A percentile compares a stretch with the other conserved stretches of the same genome.
phyloP scores from a whole-genome alignment of 2,329 filamentous ascomycete genomes.

The Graphilbum ipis-grandicollis region DNA sequence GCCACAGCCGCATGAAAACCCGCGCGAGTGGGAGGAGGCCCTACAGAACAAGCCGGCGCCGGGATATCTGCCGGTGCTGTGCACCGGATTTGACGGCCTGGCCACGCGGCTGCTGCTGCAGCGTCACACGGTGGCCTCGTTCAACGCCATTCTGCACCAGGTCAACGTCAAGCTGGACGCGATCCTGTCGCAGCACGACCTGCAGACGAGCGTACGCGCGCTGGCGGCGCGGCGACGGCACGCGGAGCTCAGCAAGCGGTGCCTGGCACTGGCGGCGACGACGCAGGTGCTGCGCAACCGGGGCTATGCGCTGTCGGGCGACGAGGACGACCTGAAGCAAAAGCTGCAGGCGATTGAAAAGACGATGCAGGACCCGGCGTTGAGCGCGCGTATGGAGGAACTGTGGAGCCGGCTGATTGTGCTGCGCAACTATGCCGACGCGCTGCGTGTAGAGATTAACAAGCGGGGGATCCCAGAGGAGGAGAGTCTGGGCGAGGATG shows the following conservation, averaged over 20 bases:
- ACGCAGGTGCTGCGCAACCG: slow-evolving; percentile 68
- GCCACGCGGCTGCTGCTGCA: slow-evolving; percentile 58
- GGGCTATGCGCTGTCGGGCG: slow-evolving; percentile 62
- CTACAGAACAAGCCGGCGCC: slow-evolving; percentile 61
- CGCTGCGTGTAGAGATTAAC: slow-evolving; percentile 57
- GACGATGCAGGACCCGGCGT: slow-evolving; percentile 54
- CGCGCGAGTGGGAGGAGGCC: slow-evolving; percentile 70
- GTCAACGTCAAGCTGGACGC: slow-evolving; percentile 59
- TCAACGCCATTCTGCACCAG: slow-evolving; percentile 58
- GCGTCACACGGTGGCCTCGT: slow-evolving; percentile 48
- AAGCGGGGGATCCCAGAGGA: slow-evolving; percentile 40
- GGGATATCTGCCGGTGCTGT: slow-evolving; percentile 61
- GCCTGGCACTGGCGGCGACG: slow-evolving; percentile 57
- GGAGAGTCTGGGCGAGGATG: slow-evolving; percentile 48
- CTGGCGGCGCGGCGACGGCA: slow-evolving; percentile 58
- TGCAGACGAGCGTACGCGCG: slow-evolving; percentile 57
- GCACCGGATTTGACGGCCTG: slow-evolving; percentile 54
- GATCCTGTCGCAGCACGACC: slow-evolving; percentile 60
- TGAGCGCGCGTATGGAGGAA: slow-evolving; percentile 64
- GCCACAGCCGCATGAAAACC: slow-evolving; percentile 52
- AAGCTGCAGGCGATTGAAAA: slow-evolving; percentile 54
- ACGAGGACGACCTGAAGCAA: slow-evolving; percentile 62
- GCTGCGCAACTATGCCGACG: slow-evolving; percentile 53
- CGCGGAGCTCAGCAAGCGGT: slow-evolving; percentile 53
- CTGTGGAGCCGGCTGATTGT: slow-evolving; percentile 70